Evolutionary conservation across 179 eudicot genomes (phyloP).

Genomic region (Nepenthes alata): DNA sequence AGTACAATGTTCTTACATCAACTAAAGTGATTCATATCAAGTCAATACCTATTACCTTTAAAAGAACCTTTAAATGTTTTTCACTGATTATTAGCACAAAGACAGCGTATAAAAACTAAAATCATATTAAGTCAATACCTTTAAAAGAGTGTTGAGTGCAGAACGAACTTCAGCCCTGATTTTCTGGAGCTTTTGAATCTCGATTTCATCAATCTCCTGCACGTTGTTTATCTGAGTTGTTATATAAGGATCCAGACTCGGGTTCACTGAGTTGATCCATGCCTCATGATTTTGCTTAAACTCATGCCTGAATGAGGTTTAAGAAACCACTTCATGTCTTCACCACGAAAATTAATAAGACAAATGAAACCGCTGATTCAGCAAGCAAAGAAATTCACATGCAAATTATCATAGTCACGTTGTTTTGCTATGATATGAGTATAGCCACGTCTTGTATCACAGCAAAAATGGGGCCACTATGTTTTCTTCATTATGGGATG

Average conservation of each 20-base stretch:
- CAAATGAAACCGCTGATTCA: neutral
- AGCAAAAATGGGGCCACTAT: too few relatives aligned
- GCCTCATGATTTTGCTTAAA: conserved; percentile 55
- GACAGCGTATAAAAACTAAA: neutral
- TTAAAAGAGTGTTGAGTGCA: conserved; percentile 61
- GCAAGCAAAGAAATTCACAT: too few relatives aligned
- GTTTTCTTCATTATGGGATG: too few relatives aligned
- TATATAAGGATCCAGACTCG: conserved; percentile 41
- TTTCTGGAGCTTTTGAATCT: conserved; percentile 38
- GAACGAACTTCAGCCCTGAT: conserved; percentile 65
- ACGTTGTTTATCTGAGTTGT: conserved; percentile 28
- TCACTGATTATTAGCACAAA: neutral
- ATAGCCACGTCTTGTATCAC: too few relatives aligned
- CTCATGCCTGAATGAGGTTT: conserved; percentile 43
- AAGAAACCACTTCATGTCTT: too few relatives aligned
- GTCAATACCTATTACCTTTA: neutral
- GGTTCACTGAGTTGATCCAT: conserved; percentile 68
- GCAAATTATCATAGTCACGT: too few relatives aligned
- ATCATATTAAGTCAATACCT: conserved; percentile 31
- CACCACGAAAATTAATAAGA: too few relatives aligned
- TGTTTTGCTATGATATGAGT: too few relatives aligned
- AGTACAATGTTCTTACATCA: too few relatives aligned
- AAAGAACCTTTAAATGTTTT: neutral
- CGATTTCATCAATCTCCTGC: conserved; percentile 30
- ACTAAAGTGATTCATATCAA: neutral